phyloP scores from a whole-genome alignment of 176 grass and related monocot species.

The Aegilops speltoides region DNA sequence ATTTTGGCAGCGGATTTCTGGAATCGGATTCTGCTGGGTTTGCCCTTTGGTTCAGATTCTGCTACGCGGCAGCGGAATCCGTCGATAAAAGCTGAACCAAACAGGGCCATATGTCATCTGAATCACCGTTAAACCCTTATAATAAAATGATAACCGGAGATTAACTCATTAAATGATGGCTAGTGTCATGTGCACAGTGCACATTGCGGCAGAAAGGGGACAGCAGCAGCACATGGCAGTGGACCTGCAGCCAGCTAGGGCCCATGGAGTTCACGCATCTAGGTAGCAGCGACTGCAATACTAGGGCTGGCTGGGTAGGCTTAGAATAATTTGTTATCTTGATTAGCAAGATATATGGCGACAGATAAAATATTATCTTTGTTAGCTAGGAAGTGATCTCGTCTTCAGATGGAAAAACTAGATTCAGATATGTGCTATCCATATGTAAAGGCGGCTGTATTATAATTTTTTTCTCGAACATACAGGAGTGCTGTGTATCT shows the following conservation, averaged over 20 bases:
- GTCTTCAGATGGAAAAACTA: not conserved
- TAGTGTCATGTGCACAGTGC: slow-evolving; percentile 10
- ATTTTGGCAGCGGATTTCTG: too few relatives aligned
- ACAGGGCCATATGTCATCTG: not conserved
- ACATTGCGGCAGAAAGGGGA: not conserved
- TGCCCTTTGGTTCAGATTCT: too few relatives aligned
- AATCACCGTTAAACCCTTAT: not conserved
- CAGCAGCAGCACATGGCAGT: not conserved
- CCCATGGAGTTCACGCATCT: not conserved
- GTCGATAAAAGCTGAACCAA: too few relatives aligned
- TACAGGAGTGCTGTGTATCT: not conserved
- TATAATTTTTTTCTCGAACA: not conserved
- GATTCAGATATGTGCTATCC: not conserved
- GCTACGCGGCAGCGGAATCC: too few relatives aligned
- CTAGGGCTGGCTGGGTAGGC: not conserved
- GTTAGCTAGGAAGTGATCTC: not conserved
- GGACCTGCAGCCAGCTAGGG: not conserved
- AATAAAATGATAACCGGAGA: slow-evolving; percentile 14
- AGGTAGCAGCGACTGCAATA: not conserved
- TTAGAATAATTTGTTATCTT: slow-evolving; percentile 1
- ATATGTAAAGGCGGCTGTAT: not conserved
- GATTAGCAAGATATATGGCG: not conserved
- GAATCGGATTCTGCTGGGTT: too few relatives aligned
- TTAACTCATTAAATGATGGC: not conserved
- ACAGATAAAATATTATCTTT: slow-evolving; percentile 5